Evolutionary conservation across 805 yeast species (phyloP).

Genomic region (Komagataella pseudopastoris): DNA sequence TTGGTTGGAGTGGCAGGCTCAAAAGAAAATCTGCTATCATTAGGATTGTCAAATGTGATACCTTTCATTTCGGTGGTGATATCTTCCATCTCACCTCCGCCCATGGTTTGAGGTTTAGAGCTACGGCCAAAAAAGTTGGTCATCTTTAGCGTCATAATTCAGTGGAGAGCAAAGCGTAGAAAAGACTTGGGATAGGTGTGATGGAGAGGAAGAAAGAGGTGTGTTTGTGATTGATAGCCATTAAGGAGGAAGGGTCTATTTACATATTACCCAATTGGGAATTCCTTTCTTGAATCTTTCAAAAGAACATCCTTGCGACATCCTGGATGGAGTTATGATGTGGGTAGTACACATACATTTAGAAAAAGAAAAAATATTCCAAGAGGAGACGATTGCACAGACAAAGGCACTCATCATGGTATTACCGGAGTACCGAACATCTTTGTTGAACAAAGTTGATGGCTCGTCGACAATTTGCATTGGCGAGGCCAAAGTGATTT

Average conservation of each 20-base stretch:
- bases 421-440: background rate
- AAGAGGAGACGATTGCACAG: background rate
- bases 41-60: background rate
- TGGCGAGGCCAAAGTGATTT: conserved; percentile 45
- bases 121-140: background rate
- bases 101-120: background rate
- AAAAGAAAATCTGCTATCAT: background rate
- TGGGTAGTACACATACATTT: background rate
- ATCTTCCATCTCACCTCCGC: background rate
- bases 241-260: background rate
- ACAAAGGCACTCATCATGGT: background rate
- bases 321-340: background rate
- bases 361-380: background rate
- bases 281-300: background rate
- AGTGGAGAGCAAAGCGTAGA: background rate
- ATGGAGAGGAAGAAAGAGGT: background rate
- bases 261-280: background rate
- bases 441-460: conserved; percentile 46
- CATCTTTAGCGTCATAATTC: background rate
- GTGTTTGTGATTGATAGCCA: background rate
- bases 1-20: background rate
- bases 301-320: background rate
- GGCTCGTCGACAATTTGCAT: conserved; percentile 57
- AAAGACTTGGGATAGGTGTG: background rate
- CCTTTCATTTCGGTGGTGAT: background rate